Base-by-base conservation (phyloP, 2,329 filamentous ascomycete species). In the Ophiostoma sp. region DNA sequence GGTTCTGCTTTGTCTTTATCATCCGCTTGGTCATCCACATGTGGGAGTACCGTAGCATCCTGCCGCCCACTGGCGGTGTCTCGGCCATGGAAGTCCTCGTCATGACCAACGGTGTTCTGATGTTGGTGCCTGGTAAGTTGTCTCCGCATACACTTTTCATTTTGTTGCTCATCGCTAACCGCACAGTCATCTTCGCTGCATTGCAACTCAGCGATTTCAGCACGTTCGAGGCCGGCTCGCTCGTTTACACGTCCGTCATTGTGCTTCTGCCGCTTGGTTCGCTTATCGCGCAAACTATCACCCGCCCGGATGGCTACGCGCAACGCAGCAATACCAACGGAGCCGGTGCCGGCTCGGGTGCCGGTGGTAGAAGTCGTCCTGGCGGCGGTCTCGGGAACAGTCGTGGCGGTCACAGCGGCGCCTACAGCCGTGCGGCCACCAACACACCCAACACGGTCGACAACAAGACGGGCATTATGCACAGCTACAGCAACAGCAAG, bases 1-100 rank as follows among this genome's bases (percentile, higher is more conserved):
- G 86, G 83, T 89, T 87, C 80, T 88, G 86, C 77, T 84, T 85
- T 52, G 76, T 89, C 48, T 89, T 89, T 81, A 87, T 87, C 77
- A 75, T 83, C 72, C 85, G 87, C 72, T 81, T 89, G 11, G 78
- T 85, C 69, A 76, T 80, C 25, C 87, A 89, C 77, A 82, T 89
- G 74, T 78, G 83, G 59, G 78, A 80, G 9, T 86, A 85, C 75
- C 81, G 86, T 33, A 84, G 83, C 64, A 78, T 89, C 7, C 80
- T 89, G 0, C 83, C 84, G 0, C 80, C 80, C 0, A 79, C 82
- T 3, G 80, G 80, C 68, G 79, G 82, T 0, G 77, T 89, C 52
- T 85, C 80, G 0, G 83, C 86, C 5, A 85, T 89, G 82, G 87
- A 89, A 76, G 83, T 87, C 8, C 81, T 89, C 31, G 82, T 88